Percentiles rank a stretch among this genome's conserved stretches.
Conservation (phyloP, 176 grass and related monocot species). For the Ampelocalamus luodianensis region DNA sequence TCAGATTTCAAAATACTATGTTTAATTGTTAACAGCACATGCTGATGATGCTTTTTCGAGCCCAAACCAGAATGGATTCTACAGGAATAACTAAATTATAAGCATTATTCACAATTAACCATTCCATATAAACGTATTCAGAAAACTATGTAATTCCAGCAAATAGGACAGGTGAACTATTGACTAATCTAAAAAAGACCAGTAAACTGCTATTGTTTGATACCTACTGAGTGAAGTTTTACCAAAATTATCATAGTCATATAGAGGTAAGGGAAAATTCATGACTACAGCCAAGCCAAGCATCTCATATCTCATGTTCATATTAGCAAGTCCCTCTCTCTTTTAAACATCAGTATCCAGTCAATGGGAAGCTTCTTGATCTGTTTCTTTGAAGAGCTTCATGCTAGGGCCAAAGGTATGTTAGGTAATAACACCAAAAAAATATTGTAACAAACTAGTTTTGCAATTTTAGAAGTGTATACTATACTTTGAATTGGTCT, state of each 20-base stretch:
- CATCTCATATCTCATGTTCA: slow-evolving; percentile 1
- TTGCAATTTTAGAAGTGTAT: background rate
- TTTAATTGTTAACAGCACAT: background rate
- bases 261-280: slow-evolving; percentile 5
- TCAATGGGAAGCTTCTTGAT: slow-evolving; percentile 21
- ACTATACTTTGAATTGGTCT: slow-evolving; percentile 33
- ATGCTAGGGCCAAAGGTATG: slow-evolving; percentile 5
- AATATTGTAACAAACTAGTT: background rate
- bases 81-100: slow-evolving; percentile 24
- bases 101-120: background rate
- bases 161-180: background rate
- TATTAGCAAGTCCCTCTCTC: background rate
- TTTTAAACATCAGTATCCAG: background rate
- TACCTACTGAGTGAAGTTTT: background rate
- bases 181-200: background rate
- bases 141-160: background rate
- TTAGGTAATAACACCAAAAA: background rate
- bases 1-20: background rate
- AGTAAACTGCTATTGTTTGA: background rate
- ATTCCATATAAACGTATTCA: background rate
- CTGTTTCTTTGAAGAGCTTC: slow-evolving; percentile 34
- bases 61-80: background rate
- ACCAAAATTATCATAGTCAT: slow-evolving; percentile 10
- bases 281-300: background rate
- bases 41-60: background rate